A percentile compares a stretch with the other conserved stretches of the same genome.
These are phyloP conservation scores for Globisporangium spiculum DNA, from an alignment of 352 stramenopile genomes.

Conservation along the genomic window DNA sequence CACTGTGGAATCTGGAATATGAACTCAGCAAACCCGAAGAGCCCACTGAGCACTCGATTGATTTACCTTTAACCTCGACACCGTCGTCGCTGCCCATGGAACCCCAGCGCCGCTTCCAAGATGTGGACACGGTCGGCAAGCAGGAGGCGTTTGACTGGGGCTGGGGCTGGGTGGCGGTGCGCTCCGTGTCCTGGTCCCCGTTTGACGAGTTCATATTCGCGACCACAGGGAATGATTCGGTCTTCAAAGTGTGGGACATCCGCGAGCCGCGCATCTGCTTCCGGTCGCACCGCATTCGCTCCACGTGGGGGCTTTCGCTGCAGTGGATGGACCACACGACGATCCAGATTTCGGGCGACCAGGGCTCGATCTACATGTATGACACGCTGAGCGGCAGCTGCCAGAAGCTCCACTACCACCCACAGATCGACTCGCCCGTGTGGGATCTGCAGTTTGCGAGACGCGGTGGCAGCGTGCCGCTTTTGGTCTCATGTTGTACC, in stretches of 20 bases:
- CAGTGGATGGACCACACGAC: slow-evolving; percentile 78
- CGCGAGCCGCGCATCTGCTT: slow-evolving; percentile 75
- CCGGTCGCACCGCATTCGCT: slow-evolving; percentile 77
- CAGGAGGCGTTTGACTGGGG: slow-evolving; percentile 83
- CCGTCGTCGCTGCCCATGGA: slow-evolving; percentile 35
- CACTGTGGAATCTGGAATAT: slow-evolving; percentile 73
- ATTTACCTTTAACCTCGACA: background rate
- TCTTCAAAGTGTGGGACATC: slow-evolving; percentile 85
- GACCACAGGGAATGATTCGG: slow-evolving; percentile 81
- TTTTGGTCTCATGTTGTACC: slow-evolving; percentile 66
- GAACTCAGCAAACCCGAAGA: slow-evolving; percentile 9
- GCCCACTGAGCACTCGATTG: background rate
- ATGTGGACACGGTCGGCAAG: slow-evolving; percentile 79
- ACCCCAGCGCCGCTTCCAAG: slow-evolving; percentile 75
- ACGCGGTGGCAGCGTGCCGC: slow-evolving; percentile 34
- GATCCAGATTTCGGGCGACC: slow-evolving; percentile 76
- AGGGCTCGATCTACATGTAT: slow-evolving; percentile 78
- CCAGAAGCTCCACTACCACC: slow-evolving; percentile 79
- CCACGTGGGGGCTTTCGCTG: slow-evolving; percentile 72
- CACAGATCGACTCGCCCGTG: slow-evolving; percentile 81
- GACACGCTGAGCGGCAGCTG: slow-evolving; percentile 78
- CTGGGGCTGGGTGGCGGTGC: slow-evolving; percentile 78
- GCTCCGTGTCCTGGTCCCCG: slow-evolving; percentile 74
- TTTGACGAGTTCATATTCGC: slow-evolving; percentile 85
- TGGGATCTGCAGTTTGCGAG: slow-evolving; percentile 72